A percentile compares a stretch with the other conserved stretches of the same genome.
Evolutionary conservation across 2,329 filamentous ascomycete genomes (phyloP).

Genomic region (Fusarium nodosum): DNA sequence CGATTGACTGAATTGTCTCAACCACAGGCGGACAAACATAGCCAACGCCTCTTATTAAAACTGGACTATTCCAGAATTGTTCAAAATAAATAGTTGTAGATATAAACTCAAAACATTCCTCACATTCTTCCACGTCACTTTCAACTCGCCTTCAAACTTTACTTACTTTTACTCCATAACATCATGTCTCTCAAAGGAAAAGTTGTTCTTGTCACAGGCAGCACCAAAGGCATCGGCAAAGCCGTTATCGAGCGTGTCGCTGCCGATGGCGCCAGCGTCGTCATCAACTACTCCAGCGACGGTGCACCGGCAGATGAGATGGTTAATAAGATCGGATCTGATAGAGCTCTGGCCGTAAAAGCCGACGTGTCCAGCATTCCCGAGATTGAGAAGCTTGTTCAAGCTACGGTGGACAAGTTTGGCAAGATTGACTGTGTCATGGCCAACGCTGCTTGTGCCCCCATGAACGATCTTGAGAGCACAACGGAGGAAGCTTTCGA

Average conservation of each 20-base stretch:
- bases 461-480: constrained; percentile 21
- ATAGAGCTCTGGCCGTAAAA: constrained; percentile 1
- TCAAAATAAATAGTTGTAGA: rapidly evolving
- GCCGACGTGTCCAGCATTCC: background rate
- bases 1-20: background rate
- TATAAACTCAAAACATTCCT: background rate
- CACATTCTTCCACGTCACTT: rapidly evolving
- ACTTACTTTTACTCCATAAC: rapidly evolving
- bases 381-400: background rate
- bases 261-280: constrained; percentile 10
- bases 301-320: constrained; percentile 3
- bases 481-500: constrained; percentile 10
- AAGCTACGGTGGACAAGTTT: constrained; percentile 2
- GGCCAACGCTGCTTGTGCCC: constrained; percentile 21
- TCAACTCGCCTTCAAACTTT: rapidly evolving
- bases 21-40: no score
- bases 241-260: constrained; percentile 15
- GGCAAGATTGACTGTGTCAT: constrained; percentile 18
- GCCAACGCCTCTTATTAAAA: background rate
- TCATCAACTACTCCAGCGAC: constrained; percentile 19
- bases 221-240: constrained; percentile 18
- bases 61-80: background rate
- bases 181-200: constrained; percentile 12
- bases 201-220: constrained; percentile 2
- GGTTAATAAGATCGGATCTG: background rate